phyloP scores from a whole-genome alignment of 2,329 filamentous ascomycete genomes.

The Herpomyces periplanetae region DNA sequence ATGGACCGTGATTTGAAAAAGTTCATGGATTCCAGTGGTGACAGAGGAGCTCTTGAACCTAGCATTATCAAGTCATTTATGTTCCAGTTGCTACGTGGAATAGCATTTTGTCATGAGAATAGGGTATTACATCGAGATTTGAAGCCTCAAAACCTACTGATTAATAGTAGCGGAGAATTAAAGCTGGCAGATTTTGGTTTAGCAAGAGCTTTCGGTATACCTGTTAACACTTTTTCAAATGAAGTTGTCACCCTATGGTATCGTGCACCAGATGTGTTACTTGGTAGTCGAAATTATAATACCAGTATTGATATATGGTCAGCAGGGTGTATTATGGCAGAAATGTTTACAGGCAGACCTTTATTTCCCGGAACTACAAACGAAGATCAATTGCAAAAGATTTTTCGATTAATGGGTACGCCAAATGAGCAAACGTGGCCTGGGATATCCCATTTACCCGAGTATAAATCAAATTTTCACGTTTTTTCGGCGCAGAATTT shows the following conservation, averaged over 20 bases:
- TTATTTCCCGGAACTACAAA: slow-evolving; percentile 93
- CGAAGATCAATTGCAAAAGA: slow-evolving; percentile 81
- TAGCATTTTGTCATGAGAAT: slow-evolving; percentile 93
- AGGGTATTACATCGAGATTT: slow-evolving; percentile 75
- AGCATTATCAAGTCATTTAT: slow-evolving; percentile 92
- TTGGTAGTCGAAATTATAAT: slow-evolving; percentile 83
- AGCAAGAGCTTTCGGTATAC: slow-evolving; percentile 73
- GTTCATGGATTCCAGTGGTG: slow-evolving; percentile 57
- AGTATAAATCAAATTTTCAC: slow-evolving; percentile 83
- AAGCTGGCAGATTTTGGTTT: slow-evolving; percentile 86
- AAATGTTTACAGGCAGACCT: slow-evolving; percentile 88
- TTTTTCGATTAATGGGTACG: slow-evolving; percentile 94
- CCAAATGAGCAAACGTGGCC: slow-evolving; percentile 85
- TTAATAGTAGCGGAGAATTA: slow-evolving; percentile 56
- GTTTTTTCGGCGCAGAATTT: slow-evolving; percentile 79
- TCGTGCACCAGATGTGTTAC: slow-evolving; percentile 66
- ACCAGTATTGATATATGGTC: slow-evolving; percentile 99
- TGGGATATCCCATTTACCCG: slow-evolving; percentile 70
- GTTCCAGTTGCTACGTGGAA: slow-evolving; percentile 79
- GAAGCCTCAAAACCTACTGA: slow-evolving; percentile 83
- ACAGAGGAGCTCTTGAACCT: slow-evolving; percentile 56
- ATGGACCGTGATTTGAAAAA: slow-evolving; percentile 97
- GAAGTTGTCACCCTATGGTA: slow-evolving; percentile 96
- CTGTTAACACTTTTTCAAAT: slow-evolving; percentile 90
- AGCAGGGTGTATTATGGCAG: slow-evolving; percentile 94